Evolutionary conservation across 2,329 filamentous ascomycete genomes (phyloP), one percentile per base, ranked within the genome.

Genomic region (Epichloe coenophiala): DNA sequence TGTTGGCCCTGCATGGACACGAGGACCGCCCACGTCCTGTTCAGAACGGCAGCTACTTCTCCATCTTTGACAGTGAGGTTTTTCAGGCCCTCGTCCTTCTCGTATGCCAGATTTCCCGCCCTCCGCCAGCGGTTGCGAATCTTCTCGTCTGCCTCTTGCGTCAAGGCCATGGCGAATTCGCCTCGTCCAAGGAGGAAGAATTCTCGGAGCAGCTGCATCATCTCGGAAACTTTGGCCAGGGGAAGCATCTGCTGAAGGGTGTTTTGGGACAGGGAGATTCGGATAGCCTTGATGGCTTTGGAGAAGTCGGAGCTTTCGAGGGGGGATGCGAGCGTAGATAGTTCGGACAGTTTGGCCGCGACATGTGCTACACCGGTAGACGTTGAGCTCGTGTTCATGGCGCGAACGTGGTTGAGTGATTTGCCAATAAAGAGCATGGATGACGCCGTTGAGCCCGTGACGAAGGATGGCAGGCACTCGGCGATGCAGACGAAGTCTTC

Each of bases 381-480:
- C 48, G 69, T 63, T 13, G 68, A 66, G 53, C 73, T 62, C 45
- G 66, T 71, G 51, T 71, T 71, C 57, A 72, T 74, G 15, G 77
- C 74, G 47, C 85, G 77, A 50, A 95, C 84, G 57, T 95, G 87
- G 58, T 94, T 88, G 45, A 97, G 71, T 0, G 89, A 94, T 56
- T 86, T 86, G 11, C 93, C 93, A 54, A 96, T 84, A 61, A 96
- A 96, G 5, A 96, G 71, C 64, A 97, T 88, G 0, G 90, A 95
- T 3, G 79, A 75, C 7, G 88, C 88, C 1, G 88, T 86, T 4
- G 82, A 70, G 0, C 77, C 65, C 1, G 82, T 83, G 6, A 96
- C 87, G 61, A 95, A 95, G 12, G 80, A 81, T 0, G 93, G 93
- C 2, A 95, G 65, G 6, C 94, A 68, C 17, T 72, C 70, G 7